Evolutionary conservation across 164 flowering plant species (phyloP), one percentile per base, ranked within the genome.

Genomic region (Tinospora cordifolia): DNA sequence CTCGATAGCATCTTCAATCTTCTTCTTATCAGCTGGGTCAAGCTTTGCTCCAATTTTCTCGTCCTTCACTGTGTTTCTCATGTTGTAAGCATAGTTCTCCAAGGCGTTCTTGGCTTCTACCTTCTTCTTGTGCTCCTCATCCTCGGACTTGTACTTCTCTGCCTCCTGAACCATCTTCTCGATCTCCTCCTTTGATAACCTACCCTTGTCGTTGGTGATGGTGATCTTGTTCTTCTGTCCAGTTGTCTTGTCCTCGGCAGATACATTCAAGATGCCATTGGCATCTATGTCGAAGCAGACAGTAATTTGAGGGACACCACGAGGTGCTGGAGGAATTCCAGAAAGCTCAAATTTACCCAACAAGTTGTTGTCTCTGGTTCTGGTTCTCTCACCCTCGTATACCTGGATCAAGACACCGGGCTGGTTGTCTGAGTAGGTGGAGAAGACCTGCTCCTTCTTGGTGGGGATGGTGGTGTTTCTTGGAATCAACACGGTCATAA

Each of bases 211-310:
- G n/a, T 82, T 79, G 14, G 84, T 79, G 54, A 82, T 79, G 19
- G 84, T 82, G 46, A 82, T 80, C 74, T 80, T 80, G 74, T 78
- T 82, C 81, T 82, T 82, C 69, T 77, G 79, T 30, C 80, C 80
- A 0, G 85, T 79, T 1, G 85, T 80, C 60, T 80, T 82, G 75
- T 80, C 80, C 73, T 82, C 85, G 0, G 83, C 85, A 3, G 85
- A 80, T 22, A 82, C 85, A 69, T 82, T 82, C 65, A 79, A 57
- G 49, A 77, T 77, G 17, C 79, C 79, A 11, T 77, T 77, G 40
- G 79, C 79, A 27, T 77, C 79, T 21, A 77, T 78, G 70, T 66
- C 83, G 71, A 76, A 81, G 67, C 80, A 77, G 8, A 79, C 84
- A 11, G 71, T 77, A 75, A 81, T 81, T 44, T 79, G 84, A 39